Base-by-base conservation (phyloP, 306 rosid genomes). In the Prosopis cineraria region DNA sequence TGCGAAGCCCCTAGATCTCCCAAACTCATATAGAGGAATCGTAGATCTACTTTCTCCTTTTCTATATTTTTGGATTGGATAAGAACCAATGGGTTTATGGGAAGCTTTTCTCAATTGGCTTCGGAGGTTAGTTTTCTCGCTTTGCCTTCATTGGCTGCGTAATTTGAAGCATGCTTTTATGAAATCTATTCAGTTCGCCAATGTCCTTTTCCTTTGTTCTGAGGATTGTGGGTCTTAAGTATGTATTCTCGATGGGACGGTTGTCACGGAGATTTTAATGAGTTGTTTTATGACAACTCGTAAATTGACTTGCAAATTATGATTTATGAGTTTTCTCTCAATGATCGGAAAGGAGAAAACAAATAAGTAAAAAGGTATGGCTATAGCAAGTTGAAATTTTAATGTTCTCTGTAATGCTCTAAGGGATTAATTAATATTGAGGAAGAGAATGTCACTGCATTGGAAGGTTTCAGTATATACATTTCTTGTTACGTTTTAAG, bases 61-160 rank as follows among this genome's bases (percentile, higher is more conserved):
- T 39, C 19, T 67, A 10, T 62, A 44, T 63, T 44, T 50, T 37
- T 4, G 31, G 29, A 67, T 50, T 52, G 67, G 67, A 17, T 77
- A 70, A 9, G 39, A 58, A 75, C 25, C 84, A 48, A 88, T 88
- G 92, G 90, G 90, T 56, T 81, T 86, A 75, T 88, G 92, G 92
- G 89, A 85, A 80, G 85, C 90, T 71, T 84, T 88, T 84, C 92
- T 88, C 85, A 88, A 83, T 79, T 88, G 88, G 92, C 92, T 88
- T 68, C 89, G 90, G 16, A 83, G 90, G 92, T 88, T 16, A 30
- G 58, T 52, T 50, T 43, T 66, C 11, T 68, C 22, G 22, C 34
- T 56, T 22, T 82, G 14, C 33, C 10, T 40, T 11, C 44, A 14
- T 14, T 3, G 29, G 10, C 43, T 6, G 5, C 45, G 41, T 24